Evolutionary conservation across 139 green algal genomes (phyloP), one percentile per base, ranked within the genome.

Genomic region (Coelastrella sp.): DNA sequence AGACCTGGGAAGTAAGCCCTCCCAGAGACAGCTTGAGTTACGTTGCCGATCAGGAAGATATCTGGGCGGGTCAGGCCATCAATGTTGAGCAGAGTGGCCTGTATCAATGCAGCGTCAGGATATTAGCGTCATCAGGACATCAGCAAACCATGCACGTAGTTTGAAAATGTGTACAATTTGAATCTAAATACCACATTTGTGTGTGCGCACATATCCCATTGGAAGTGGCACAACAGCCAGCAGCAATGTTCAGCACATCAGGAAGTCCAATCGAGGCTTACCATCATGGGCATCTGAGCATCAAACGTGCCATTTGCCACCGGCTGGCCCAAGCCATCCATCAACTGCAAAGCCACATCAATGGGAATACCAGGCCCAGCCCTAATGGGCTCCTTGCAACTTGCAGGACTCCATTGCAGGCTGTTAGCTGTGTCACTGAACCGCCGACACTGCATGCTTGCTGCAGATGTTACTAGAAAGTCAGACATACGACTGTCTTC

Each of bases 271-370:
- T n/a, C n/a, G n/a, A n/a, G n/a, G n/a, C 60, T 34, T 30, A 84
- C 78, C 78, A 64, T 11, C 78, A 84, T 76, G 15, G 60, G 60
- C 78, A 84, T 84, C 7, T 21, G 41, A 9, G 60, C 78, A 32
- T 84, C 78, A 2, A 48, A 76, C 2, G 73, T 84, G 13, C 78
- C 78, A 2, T 27, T 34, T 0, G 25, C 15, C 1, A 84, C 40
- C 37, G 37, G 30, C 5, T 17, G 19, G 25, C 60, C 78, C 38
- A 84, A 30, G 9, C 60, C 78, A 75, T 84, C 78, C 27, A 48
- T 25, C 62, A 84, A 21, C 43, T 43, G n/a, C 27, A 84, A n/a
- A 5, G 30, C 60, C 4, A 34, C 25, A 27, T 64, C 69, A 45
- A 84, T 38, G 0, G 38, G 78, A 5, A 38, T 23, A 3, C 78